phyloP scores from a whole-genome alignment of 257 asterid genomes.

The Lycium barbarum region DNA sequence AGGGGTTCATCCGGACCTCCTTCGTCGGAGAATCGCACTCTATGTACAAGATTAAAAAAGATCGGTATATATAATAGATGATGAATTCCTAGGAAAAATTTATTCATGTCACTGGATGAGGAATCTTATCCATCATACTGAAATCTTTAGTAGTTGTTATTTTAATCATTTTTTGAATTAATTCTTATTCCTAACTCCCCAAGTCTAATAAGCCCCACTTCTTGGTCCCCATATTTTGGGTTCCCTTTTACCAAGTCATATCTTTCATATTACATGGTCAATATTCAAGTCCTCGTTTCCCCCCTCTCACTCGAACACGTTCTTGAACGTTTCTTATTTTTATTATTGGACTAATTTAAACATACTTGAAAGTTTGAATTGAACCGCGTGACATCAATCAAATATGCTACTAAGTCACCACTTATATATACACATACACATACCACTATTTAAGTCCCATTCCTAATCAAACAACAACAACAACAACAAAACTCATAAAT shows the following conservation, averaged over 20 bases:
- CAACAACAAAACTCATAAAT: background rate
- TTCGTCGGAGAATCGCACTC: background rate
- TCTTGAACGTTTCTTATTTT: background rate
- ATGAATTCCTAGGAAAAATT: background rate
- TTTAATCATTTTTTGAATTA: background rate
- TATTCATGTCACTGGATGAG: fast-evolving
- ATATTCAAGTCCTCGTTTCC: background rate
- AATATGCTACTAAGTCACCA: background rate
- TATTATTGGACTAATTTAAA: conserved; percentile 4
- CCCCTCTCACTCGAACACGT: background rate
- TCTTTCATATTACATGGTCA: conserved; percentile 19
- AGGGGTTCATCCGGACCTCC: background rate
- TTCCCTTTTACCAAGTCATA: conserved; percentile 17
- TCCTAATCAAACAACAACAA: background rate
- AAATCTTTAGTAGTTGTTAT: fast-evolving
- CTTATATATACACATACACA: background rate
- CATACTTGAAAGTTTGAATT: background rate
- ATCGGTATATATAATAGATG: background rate
- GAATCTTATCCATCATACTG: background rate
- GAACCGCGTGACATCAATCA: conserved; percentile 1
- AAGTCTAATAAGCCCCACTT: background rate
- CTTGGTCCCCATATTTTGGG: background rate
- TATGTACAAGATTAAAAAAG: no score
- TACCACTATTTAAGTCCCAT: background rate
- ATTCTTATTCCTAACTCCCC: background rate